phyloP scores from a whole-genome alignment of 306 rosid genomes.

The Begonia masoniana region DNA sequence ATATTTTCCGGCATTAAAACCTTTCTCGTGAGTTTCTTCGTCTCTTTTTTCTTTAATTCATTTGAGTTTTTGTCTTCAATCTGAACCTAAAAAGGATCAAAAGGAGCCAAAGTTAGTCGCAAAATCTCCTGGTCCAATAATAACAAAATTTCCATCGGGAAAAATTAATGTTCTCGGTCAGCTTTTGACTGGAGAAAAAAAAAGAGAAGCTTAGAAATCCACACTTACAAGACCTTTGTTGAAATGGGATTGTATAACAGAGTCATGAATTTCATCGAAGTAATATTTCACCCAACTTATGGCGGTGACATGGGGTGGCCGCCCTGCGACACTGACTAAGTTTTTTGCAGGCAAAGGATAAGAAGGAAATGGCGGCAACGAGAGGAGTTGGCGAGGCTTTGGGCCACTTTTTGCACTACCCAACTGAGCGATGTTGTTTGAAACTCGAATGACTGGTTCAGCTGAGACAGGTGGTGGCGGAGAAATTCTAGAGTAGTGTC shows the following conservation, averaged over 20 bases:
- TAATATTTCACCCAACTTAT: slow-evolving; percentile 80
- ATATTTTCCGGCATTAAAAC: slow-evolving; percentile 22
- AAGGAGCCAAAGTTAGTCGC: no score
- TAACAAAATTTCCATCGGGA: slow-evolving; percentile 3
- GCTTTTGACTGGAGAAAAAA: neutral
- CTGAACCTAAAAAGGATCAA: slow-evolving; percentile 38
- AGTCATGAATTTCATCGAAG: slow-evolving; percentile 44
- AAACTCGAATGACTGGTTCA: slow-evolving; percentile 50
- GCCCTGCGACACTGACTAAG: slow-evolving; percentile 17
- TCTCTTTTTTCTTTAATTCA: slow-evolving; percentile 21
- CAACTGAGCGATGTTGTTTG: slow-evolving; percentile 64
- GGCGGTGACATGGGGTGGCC: slow-evolving; percentile 41
- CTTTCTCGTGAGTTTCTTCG: slow-evolving; percentile 32
- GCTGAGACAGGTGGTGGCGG: slow-evolving; percentile 50
- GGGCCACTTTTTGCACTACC: slow-evolving; percentile 62
- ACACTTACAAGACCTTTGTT: slow-evolving; percentile 72
- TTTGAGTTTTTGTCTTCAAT: slow-evolving; percentile 24
- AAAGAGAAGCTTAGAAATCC: neutral
- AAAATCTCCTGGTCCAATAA: neutral
- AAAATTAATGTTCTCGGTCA: neutral
- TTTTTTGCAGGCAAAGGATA: slow-evolving; percentile 47
- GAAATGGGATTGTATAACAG: slow-evolving; percentile 67
- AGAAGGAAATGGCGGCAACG: slow-evolving; percentile 71
- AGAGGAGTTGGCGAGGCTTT: slow-evolving; percentile 71
- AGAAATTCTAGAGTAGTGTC: slow-evolving; percentile 36